Evolutionary conservation across 2,329 filamentous ascomycete genomes (phyloP).

Genomic region (Cladosporium sp.): DNA sequence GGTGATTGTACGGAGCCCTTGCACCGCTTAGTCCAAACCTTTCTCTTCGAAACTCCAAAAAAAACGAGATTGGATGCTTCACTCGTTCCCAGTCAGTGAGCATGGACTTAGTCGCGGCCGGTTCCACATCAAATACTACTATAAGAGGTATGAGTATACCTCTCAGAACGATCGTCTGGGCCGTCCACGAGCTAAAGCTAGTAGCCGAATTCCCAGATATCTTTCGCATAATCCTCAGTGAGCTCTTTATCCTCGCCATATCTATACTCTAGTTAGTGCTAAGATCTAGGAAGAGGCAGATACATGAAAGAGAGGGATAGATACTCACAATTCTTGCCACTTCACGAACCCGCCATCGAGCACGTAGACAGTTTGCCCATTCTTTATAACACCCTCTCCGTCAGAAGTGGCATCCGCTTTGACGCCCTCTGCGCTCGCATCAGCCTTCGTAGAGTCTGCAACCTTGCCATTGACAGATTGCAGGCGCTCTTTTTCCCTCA

Average conservation of each 20-base stretch:
- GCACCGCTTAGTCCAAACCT: too few species aligned
- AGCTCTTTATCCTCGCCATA: slow-evolving; percentile 75
- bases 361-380: slow-evolving; percentile 72
- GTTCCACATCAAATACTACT: background rate
- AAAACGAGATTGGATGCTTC: too few species aligned
- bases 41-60: background rate
- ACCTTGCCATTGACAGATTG: slow-evolving; percentile 37
- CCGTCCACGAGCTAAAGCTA: too few species aligned
- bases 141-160: background rate
- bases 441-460: slow-evolving; percentile 32
- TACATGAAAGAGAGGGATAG: background rate
- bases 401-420: slow-evolving; percentile 27
- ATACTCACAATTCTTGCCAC: slow-evolving; percentile 75
- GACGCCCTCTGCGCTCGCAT: slow-evolving; percentile 26
- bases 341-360: slow-evolving; percentile 80
- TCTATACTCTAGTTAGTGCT: slow-evolving; percentile 29
- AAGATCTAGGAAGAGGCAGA: too few species aligned
- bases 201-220: too few species aligned
- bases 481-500: slow-evolving; percentile 65
- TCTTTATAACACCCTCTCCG: slow-evolving; percentile 34
- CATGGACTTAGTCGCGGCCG: background rate
- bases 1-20: too few species aligned
- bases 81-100: background rate
- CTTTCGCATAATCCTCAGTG: slow-evolving; percentile 81
- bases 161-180: background rate